Evolutionary conservation across 306 rosid species (phyloP).

Genomic region (Datisca glomerata): DNA sequence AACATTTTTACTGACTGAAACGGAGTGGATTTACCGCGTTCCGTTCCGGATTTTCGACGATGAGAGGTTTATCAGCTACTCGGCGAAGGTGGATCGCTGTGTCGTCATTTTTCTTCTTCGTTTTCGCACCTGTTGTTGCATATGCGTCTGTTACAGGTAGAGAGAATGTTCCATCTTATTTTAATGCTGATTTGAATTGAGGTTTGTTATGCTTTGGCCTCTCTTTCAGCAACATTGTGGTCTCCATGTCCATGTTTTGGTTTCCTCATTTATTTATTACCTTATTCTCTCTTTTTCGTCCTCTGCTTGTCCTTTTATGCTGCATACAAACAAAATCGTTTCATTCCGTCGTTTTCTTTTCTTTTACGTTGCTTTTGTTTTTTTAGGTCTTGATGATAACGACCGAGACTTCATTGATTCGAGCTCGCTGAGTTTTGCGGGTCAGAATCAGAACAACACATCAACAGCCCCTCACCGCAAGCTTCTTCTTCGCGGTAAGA

Average conservation of each 20-base stretch:
- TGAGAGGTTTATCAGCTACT: background rate
- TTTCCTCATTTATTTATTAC: background rate
- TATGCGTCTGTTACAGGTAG: background rate
- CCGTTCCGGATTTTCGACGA: background rate
- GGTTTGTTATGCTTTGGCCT: background rate
- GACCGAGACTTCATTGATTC: slow-evolving; percentile 4
- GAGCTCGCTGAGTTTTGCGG: slow-evolving; percentile 1
- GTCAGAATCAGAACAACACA: slow-evolving; percentile 1
- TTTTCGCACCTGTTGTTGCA: too few relatives aligned
- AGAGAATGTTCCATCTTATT: background rate
- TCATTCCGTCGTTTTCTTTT: slow-evolving; percentile 1
- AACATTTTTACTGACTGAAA: background rate
- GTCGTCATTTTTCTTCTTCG: background rate
- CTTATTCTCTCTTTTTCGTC: background rate
- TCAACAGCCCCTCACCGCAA: slow-evolving; percentile 38
- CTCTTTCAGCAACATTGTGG: background rate
- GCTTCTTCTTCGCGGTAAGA: slow-evolving; percentile 34
- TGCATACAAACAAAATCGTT: background rate
- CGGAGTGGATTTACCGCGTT: background rate
- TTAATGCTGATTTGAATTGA: background rate
- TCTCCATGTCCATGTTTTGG: too few relatives aligned
- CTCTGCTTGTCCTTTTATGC: background rate
- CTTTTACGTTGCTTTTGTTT: background rate
- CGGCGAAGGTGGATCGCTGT: background rate
- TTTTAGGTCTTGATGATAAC: slow-evolving; percentile 19